Base-by-base conservation (phyloP, 495 filamentous ascomycete genomes). In the Xylaria castorea region DNA sequence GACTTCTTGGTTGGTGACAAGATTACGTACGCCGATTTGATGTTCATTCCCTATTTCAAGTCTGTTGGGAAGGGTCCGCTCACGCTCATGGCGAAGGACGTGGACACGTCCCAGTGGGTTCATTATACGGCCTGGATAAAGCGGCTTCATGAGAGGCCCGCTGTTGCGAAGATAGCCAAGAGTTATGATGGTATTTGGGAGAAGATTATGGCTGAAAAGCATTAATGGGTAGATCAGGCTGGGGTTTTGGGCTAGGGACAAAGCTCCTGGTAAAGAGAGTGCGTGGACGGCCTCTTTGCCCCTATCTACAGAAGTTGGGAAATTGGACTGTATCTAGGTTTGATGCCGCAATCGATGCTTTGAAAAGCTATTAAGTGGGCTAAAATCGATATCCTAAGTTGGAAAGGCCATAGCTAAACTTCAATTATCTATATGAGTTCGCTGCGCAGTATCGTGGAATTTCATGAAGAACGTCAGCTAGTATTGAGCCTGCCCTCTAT, bases 1-100 rank as follows among this genome's bases (percentile, higher is more conserved):
- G 27, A 60, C 25, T 90, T 78, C 69, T 82, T 92, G 16, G 77
- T 91, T 34, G 69, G 74, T 34, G 77, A 73, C 44, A 73, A 70
- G 14, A 27, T 67, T 3, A 71, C 80, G 12, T 81, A 75, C 65
- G 81, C 78, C 0, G 81, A 83, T 64, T 12, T 82, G 20, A 75
- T 77, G 0, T 82, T 82, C 61, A 58, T 79, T 4, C 68, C 76
- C 1, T 82, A 64, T 22, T 64, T 64, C 22, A 63, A 63, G 7
- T 44, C 61, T 30, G 61, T 64, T 3, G 61, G 61, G 1, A 44
- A 42, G 38, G 61, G 61, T 22, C 1, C 36, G 22, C 16, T 44
- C 38, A 64, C 61, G 1, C 36, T 64, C n/a, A 44, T 64, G 38
- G 61, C 61, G 30, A 64, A 64, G 61, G 61, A 64, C 9, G 61